Evolutionary conservation across 345 rosid genomes (phyloP).

Genomic region (Aquilaria yunnanensis): DNA sequence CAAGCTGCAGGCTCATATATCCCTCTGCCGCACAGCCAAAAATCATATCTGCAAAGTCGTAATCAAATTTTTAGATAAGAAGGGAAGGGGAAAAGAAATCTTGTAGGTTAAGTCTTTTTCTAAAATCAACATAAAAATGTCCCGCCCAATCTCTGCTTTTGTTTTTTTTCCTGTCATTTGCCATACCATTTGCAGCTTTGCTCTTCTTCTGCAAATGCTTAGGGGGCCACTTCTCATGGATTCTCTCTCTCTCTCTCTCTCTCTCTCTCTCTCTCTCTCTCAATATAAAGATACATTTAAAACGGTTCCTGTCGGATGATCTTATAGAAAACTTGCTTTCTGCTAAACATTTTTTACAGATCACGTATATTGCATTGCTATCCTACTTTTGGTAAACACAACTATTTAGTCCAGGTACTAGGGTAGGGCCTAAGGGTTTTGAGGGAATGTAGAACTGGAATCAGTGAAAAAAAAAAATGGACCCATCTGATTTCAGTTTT

Average conservation of each 20-base stretch:
- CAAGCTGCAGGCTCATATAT: conserved; percentile 4
- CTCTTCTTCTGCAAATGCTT: not conserved
- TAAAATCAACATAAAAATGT: conserved; percentile 3
- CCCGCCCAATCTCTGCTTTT: conserved; percentile 5
- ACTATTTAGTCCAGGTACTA: too few relatives aligned
- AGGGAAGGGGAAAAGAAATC: too few relatives aligned
- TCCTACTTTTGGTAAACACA: too few relatives aligned
- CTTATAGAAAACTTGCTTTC: conserved; percentile 6
- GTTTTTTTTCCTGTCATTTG: not conserved
- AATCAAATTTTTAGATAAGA: too few relatives aligned
- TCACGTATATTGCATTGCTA: too few relatives aligned
- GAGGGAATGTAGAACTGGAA: too few relatives aligned
- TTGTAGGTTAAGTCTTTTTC: not conserved
- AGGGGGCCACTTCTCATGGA: conserved; percentile 1
- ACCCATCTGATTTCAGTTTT: conserved; percentile 2
- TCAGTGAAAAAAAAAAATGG: not conserved
- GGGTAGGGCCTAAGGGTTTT: too few relatives aligned
- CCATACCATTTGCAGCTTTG: conserved; percentile 1
- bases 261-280: too few relatives aligned
- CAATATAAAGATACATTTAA: not conserved
- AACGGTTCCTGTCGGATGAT: not conserved
- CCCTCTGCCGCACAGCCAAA: conserved; percentile 16
- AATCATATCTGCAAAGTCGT: conserved; percentile 13
- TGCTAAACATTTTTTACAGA: too few relatives aligned
- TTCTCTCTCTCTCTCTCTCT: not conserved